These are phyloP conservation scores for Phytophthora sp. DNA, from an alignment of 352 stramenopile species.

Conservation along the genomic window DNA sequence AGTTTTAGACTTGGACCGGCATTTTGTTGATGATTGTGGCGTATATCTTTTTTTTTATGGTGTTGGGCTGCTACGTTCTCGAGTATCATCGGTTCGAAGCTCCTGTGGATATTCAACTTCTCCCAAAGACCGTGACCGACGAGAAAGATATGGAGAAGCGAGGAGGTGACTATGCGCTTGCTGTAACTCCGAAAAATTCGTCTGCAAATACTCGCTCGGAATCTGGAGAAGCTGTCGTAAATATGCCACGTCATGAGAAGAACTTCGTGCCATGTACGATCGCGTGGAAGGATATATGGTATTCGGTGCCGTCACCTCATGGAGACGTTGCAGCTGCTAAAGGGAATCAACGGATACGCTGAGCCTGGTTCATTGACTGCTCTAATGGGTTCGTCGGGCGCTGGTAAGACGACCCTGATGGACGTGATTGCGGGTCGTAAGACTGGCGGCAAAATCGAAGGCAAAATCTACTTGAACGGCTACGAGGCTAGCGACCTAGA, in stretches of 20 bases:
- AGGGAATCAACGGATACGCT: constrained; percentile 72
- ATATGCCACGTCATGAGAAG: constrained; percentile 9
- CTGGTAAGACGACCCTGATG: constrained; percentile 36
- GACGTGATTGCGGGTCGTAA: constrained; percentile 92
- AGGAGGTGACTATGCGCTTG: constrained; percentile 1
- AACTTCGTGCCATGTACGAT: constrained; percentile 37
- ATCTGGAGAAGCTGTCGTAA: constrained; percentile 4
- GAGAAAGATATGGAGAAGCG: constrained; percentile 20
- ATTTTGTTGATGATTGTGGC: constrained; percentile 32
- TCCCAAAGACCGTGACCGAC: not conserved
- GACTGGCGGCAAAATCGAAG: constrained; percentile 64
- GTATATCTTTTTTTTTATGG: constrained; percentile 38
- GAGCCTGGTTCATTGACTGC: constrained; percentile 78
- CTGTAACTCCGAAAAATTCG: constrained; percentile 9
- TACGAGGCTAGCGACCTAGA: constrained; percentile 26
- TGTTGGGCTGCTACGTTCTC: constrained; percentile 31
- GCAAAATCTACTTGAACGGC: constrained; percentile 52
- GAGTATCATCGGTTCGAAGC: constrained; percentile 40
- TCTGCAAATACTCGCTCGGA: constrained; percentile 6
- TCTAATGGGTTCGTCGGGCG: constrained; percentile 73
- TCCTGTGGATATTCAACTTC: constrained; percentile 21
- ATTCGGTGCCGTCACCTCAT: constrained; percentile 34
- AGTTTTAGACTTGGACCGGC: constrained; percentile 32
- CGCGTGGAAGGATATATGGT: constrained; percentile 43
- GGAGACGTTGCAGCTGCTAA: constrained; percentile 52